Evolutionary conservation across 1,284 basidiomycete genomes (phyloP).

Genomic region (Ceratobasidium sp.): DNA sequence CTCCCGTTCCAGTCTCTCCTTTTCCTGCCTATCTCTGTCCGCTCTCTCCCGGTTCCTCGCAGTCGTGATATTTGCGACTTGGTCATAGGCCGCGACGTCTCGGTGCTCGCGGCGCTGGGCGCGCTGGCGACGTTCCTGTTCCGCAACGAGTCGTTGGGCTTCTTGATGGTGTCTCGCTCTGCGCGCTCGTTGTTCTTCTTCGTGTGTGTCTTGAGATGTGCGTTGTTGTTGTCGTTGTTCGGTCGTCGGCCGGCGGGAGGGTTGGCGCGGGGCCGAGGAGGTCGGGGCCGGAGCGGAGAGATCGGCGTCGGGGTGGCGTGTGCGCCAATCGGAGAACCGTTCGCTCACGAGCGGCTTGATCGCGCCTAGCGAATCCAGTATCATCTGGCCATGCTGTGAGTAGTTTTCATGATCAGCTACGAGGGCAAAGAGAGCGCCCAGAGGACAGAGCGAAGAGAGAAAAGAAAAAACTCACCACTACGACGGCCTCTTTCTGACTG

Average conservation of each 20-base stretch:
- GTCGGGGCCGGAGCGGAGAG: conserved; percentile 28
- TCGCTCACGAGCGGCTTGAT: conserved; percentile 39
- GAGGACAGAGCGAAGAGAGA: too few species aligned
- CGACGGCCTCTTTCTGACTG: conserved; percentile 60
- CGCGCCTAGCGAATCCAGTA: conserved; percentile 51
- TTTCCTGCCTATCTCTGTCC: conserved; percentile 37
- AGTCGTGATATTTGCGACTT: conserved; percentile 37
- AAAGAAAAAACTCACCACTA: conserved; percentile 57
- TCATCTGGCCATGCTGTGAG: conserved; percentile 53
- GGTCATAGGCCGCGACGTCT: conserved; percentile 33
- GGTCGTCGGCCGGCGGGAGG: conserved; percentile 15
- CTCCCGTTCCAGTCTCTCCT: conserved; percentile 27
- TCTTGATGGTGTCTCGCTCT: conserved; percentile 26
- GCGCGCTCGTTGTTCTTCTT: conserved; percentile 29
- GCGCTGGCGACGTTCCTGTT: conserved; percentile 40
- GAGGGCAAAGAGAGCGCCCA: too few species aligned
- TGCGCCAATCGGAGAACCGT: conserved; percentile 38
- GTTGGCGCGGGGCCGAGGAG: conserved; percentile 6
- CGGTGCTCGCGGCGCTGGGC: conserved; percentile 37
- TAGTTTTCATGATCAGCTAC: conserved; percentile 7
- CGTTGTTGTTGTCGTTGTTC: background rate
- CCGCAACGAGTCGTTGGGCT: conserved; percentile 28
- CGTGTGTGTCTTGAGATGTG: conserved; percentile 6
- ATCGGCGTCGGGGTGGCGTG: conserved; percentile 41
- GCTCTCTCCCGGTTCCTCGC: conserved; percentile 1